A percentile compares a stretch with the other conserved stretches of the same genome.
These are phyloP conservation scores for Mortierella claussenii DNA, from an alignment of 192 early-diverging fungal species.

Conservation along the genomic window DNA sequence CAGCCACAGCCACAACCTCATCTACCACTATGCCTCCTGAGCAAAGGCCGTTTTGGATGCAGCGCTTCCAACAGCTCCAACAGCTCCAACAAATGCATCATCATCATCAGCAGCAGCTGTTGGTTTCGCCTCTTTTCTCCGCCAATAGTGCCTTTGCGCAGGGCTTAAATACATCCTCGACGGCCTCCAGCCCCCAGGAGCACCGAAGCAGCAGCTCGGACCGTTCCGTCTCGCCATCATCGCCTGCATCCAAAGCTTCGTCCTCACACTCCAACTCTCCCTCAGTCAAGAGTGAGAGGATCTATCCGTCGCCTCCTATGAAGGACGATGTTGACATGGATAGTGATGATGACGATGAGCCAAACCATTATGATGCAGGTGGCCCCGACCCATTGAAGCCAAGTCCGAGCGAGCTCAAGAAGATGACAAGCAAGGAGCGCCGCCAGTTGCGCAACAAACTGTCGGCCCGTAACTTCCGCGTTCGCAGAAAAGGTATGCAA, in stretches of 20 bases:
- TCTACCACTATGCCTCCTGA: not conserved
- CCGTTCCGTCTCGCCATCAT: constrained; percentile 11
- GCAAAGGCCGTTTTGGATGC: constrained; percentile 32
- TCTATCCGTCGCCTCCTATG: constrained; percentile 52
- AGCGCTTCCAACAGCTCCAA: constrained; percentile 48
- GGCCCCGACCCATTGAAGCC: constrained; percentile 36
- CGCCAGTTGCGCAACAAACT: constrained; percentile 90
- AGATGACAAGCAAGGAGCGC: constrained; percentile 78
- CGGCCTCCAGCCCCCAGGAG: not conserved
- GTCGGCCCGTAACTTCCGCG: constrained; percentile 85
- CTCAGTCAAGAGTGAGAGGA: constrained; percentile 15
- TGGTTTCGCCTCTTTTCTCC: constrained; percentile 19
- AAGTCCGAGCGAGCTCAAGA: constrained; percentile 65
- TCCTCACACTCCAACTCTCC: constrained; percentile 6
- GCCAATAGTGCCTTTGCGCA: no score
- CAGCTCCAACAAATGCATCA: constrained; percentile 41
- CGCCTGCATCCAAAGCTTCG: constrained; percentile 1
- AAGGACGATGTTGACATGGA: constrained; percentile 47
- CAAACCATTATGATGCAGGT: constrained; percentile 4
- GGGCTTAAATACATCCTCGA: no score
- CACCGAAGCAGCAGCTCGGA: not conserved
- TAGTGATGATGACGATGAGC: constrained; percentile 33
- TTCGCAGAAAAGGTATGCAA: constrained; percentile 78
- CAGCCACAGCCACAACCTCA: constrained; percentile 7
- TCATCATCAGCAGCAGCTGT: constrained; percentile 30